phyloP scores from a whole-genome alignment of 2,329 filamentous ascomycete species.

The Pseudogymnoascus sp. region DNA sequence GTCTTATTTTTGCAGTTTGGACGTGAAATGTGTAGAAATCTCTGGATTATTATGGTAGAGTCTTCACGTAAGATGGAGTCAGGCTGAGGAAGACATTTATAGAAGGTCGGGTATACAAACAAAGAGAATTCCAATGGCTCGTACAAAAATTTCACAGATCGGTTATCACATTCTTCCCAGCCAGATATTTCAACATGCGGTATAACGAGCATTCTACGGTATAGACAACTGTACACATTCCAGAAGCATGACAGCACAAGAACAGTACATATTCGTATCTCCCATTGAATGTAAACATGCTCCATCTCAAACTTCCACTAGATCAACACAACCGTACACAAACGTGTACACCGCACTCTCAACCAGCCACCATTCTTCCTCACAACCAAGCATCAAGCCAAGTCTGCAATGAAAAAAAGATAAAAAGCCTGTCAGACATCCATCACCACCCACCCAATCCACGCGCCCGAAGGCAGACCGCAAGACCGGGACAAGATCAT shows the following conservation, averaged over 20 bases:
- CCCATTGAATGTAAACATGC: neutral
- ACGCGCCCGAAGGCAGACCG: constrained; percentile 69
- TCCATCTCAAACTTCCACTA: neutral
- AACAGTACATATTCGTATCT: too few species aligned
- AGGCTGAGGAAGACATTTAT: neutral
- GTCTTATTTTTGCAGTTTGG: neutral
- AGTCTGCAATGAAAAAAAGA: constrained; percentile 48
- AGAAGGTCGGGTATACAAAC: neutral
- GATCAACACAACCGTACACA: neutral
- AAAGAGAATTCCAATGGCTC: neutral
- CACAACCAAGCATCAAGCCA: constrained; percentile 39
- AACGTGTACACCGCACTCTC: too few species aligned
- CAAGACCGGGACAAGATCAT: constrained; percentile 81
- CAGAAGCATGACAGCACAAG: neutral
- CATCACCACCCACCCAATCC: constrained; percentile 73
- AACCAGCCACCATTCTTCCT: constrained; percentile 39
- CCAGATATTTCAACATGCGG: neutral
- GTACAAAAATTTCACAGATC: neutral
- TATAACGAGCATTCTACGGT: neutral
- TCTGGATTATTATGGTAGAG: neutral
- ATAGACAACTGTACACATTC: neutral
- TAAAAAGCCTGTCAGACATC: constrained; percentile 73
- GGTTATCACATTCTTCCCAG: neutral
- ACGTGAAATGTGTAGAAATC: neutral
- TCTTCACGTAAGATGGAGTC: neutral